Evolutionary conservation across 2,329 filamentous ascomycete genomes (phyloP), one percentile per base, ranked within the genome.

Genomic region (Periconia macrospinosa): DNA sequence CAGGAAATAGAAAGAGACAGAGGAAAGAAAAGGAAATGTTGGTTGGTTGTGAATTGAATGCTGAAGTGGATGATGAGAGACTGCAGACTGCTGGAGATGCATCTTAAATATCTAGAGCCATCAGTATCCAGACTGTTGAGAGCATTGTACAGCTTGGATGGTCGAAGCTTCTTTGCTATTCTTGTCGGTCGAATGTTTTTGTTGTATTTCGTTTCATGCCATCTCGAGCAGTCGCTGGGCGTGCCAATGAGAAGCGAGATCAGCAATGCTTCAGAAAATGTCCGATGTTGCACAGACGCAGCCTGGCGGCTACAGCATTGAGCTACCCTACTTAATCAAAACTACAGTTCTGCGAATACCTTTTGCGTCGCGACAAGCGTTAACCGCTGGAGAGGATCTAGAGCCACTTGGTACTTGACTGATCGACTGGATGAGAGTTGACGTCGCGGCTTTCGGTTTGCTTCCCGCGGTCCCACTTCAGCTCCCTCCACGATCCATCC

Each of bases 141-240:
- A 60, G 17, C 33, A 30, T 44, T 23, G 18, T 27, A 27, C 19
- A 44, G 15, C 15, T 44, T 44, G 60, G 44, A 66, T 65, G 58
- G 60, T 51, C 60, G 45, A 53, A 61, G 7, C 46, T 40, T 41
- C 23, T 53, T 56, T 67, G 60, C 71, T 74, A 74, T 74, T 73
- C 68, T 65, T 70, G 65, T 65, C 51, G 57, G 43, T 58, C 47
- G 60, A 52, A 47, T 57, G 59, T 66, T 60, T 67, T 63, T 63
- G 65, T 59, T 53, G 54, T 37, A 43, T 56, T 58, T 60, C 58
- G 71, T 74, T 74, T 72, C 69, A 74, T 59, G 56, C 53, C 40
- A 66, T 69, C 59, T 65, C 58, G 70, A 73, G 69, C 70, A 73
- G 70, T 71, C 71, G 71, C 71, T 69, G 65, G 44, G 43, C 37